Evolutionary conservation across 305 asterid genomes (phyloP), one percentile per base, ranked within the genome.

Genomic region (Petunia hybrid): DNA sequence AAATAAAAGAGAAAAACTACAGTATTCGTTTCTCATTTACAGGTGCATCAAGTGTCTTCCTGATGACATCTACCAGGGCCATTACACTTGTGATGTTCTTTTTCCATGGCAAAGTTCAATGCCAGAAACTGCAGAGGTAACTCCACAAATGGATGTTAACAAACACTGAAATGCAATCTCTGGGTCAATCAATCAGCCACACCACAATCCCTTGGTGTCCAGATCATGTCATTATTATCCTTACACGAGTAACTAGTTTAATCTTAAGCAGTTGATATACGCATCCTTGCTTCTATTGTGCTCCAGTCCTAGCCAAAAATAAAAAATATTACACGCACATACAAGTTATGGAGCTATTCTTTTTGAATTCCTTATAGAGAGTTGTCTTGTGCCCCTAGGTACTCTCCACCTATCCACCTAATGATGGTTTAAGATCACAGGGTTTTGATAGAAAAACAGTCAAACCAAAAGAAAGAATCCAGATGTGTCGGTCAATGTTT

Each of bases 51-150:
- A 73, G 62, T 35, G 35, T 31, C 12, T 7, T 7, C 35, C 13
- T 2, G 35, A 10, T 73, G 13, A 73, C 2, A 73, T 41, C 35
- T 51, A 51, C 8, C 13, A 4, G 61, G 31, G 61, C 3, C 9
- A 2, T 88, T 88, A 95, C 99, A 93, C 76, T 88, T 86, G 84
- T 92, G 98, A 85, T 93, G 97, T 84, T 90, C 95, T 85, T 87
- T 92, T 13, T 77, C 87, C 89, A 87, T 81, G 16, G 96, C 92
- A 84, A 22, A 93, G 77, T 86, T 93, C 99, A 39, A 95, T 85
- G 63, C 99, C 99, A 82, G 99, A 95, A 82, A 95, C 97, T 1
- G 99, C 99, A 39, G 99, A 93, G 82, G 91, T 93, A 85, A 94
- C 98, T 94, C 91, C 89, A 88, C 16, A 83, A 51, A 82, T 75